Conservation (phyloP, 1,139 yeast species). For the Kurtzmaniella quercitrusa region DNA sequence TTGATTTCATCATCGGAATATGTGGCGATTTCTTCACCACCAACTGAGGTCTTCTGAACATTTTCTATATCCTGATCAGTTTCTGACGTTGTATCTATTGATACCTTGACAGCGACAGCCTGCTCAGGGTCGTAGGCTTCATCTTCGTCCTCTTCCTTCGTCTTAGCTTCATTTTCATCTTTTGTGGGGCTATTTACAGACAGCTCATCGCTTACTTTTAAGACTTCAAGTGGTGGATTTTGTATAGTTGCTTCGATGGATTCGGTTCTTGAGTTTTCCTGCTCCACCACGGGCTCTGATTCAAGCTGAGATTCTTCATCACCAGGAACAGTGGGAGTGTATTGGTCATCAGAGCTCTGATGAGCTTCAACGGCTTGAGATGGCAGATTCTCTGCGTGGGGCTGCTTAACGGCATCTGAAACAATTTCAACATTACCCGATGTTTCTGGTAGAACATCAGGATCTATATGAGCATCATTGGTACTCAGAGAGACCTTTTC, state of each 20-base stretch:
- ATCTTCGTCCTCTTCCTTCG: not conserved
- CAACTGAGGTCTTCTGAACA: not conserved
- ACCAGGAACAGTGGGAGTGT: too few species aligned
- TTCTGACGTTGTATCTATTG: not conserved
- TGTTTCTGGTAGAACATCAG: too few species aligned
- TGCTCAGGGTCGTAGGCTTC: not conserved
- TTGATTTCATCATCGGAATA: conserved; percentile 30
- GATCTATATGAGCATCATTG: not conserved
- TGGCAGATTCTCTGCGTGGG: too few species aligned
- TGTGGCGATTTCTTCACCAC: conserved; percentile 11
- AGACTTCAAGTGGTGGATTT: not conserved
- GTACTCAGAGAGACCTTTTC: not conserved
- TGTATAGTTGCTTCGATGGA: not conserved
- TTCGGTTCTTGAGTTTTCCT: too few species aligned
- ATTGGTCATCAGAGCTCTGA: too few species aligned
- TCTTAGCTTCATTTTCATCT: not conserved
- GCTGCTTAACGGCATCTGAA: too few species aligned
- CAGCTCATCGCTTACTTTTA: not conserved
- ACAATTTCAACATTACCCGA: too few species aligned
- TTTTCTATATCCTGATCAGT: not conserved
- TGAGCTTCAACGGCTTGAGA: too few species aligned
- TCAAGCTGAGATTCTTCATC: too few species aligned
- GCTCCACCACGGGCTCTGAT: too few species aligned
- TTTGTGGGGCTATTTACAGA: not conserved
- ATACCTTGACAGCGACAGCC: not conserved